Conservation (phyloP, 352 stramenopile species). For the Globisporangium cederbergense region DNA sequence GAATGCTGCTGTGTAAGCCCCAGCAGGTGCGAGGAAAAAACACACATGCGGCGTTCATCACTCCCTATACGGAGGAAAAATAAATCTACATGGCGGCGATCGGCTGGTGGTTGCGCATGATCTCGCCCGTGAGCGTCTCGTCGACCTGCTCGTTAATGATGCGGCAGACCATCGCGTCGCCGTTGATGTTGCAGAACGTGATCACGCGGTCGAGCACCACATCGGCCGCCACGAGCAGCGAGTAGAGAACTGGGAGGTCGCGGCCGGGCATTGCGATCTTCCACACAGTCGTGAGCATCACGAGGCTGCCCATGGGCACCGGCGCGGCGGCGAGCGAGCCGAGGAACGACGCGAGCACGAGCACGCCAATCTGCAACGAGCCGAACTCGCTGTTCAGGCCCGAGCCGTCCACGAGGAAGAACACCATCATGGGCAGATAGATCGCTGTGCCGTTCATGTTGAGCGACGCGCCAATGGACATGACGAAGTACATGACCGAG, state of each 20-base stretch:
- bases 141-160: slow-evolving; percentile 61
- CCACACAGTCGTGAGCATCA: slow-evolving; percentile 71
- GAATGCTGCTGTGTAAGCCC: neutral
- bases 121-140: slow-evolving; percentile 17
- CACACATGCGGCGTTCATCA: neutral
- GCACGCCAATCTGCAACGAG: slow-evolving; percentile 33
- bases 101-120: slow-evolving; percentile 22
- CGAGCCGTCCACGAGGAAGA: slow-evolving; percentile 65
- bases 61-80: neutral
- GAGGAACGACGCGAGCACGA: slow-evolving; percentile 59
- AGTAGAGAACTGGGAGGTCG: slow-evolving; percentile 53
- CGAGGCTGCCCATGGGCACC: slow-evolving; percentile 49
- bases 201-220: slow-evolving; percentile 72
- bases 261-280: slow-evolving; percentile 54
- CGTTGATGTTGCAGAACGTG: slow-evolving; percentile 74
- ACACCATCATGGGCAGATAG: slow-evolving; percentile 68
- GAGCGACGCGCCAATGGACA: slow-evolving; percentile 59
- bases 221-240: slow-evolving; percentile 62
- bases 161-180: slow-evolving; percentile 66
- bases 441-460: slow-evolving; percentile 79
- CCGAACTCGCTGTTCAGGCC: slow-evolving; percentile 36
- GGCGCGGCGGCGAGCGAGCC: slow-evolving; percentile 58
- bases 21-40: too few relatives aligned
- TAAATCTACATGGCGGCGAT: slow-evolving; percentile 18
- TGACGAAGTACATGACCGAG: slow-evolving; percentile 69